Conservation (phyloP, 257 asterid genomes). For the Solanum pinnatisectum region DNA sequence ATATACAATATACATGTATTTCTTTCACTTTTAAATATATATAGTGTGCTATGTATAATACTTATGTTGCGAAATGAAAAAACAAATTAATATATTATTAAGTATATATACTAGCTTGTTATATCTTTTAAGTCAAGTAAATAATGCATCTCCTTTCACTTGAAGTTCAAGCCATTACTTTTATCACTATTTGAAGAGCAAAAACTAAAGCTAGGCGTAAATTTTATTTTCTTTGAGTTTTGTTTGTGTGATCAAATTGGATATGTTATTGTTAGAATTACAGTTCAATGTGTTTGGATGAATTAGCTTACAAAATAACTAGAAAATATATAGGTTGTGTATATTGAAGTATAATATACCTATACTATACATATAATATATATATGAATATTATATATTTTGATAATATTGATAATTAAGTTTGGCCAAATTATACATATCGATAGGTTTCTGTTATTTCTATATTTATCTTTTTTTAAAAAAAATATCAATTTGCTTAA, state of each 20-base stretch:
- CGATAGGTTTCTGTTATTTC: not conserved
- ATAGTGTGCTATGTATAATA: not conserved
- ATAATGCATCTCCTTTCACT: not conserved
- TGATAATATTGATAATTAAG: not conserved
- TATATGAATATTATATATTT: not conserved
- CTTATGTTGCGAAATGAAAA: not conserved
- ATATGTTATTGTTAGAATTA: not conserved
- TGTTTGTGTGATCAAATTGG: no score
- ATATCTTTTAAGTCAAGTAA: no score
- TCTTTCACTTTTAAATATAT: not conserved
- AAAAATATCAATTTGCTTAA: not conserved
- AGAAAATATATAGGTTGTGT: not conserved
- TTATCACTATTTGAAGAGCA: not conserved
- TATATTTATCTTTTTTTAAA: no score
- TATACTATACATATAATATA: not conserved
- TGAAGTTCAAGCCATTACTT: no score
- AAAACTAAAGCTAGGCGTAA: not conserved
- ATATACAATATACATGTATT: not conserved
- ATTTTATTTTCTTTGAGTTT: no score
- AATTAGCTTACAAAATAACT: not conserved
- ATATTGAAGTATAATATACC: not conserved
- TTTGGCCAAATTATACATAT: not conserved
- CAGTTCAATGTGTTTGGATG: not conserved
- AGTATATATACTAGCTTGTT: not conserved
- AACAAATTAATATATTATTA: no score